A percentile compares a stretch with the other conserved stretches of the same genome.
Conservation (phyloP, 129 eudicot species). For the Heracleum sosnowskyi region DNA sequence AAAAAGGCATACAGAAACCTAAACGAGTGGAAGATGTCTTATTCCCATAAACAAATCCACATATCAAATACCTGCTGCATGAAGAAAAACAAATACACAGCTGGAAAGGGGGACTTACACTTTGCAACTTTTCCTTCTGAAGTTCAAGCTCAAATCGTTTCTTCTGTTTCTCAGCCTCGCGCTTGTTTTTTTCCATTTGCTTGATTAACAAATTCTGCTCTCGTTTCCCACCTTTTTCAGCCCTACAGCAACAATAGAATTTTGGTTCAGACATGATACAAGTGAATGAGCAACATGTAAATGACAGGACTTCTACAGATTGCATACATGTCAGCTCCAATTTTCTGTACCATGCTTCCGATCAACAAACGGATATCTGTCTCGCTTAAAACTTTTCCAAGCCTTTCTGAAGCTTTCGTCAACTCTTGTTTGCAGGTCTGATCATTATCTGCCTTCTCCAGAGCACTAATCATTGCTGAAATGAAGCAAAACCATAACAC, state of each 20-base stretch:
- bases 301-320: neutral
- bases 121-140: slow-evolving; percentile 77
- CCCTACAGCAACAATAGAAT: slow-evolving; percentile 37
- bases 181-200: slow-evolving; percentile 80
- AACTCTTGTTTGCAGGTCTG: slow-evolving; percentile 33
- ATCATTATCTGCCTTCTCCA: slow-evolving; percentile 42
- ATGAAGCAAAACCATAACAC: slow-evolving; percentile 11
- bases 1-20: neutral
- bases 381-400: slow-evolving; percentile 53
- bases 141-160: slow-evolving; percentile 66
- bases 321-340: slow-evolving; percentile 61
- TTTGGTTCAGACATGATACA: neutral
- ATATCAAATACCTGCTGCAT: neutral
- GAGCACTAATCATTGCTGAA: slow-evolving; percentile 54
- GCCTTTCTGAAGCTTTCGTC: slow-evolving; percentile 61
- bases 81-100: neutral
- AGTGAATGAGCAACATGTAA: neutral
- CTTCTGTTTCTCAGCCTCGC: slow-evolving; percentile 76
- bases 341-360: slow-evolving; percentile 51
- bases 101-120: slow-evolving; percentile 31
- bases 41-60: neutral
- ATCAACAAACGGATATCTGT: slow-evolving; percentile 67
- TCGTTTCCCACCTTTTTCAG: slow-evolving; percentile 60
- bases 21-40: neutral
- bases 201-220: slow-evolving; percentile 50